Evolutionary conservation across 495 filamentous ascomycete genomes (phyloP).

Genomic region (Talaromyces thailandensis): DNA sequence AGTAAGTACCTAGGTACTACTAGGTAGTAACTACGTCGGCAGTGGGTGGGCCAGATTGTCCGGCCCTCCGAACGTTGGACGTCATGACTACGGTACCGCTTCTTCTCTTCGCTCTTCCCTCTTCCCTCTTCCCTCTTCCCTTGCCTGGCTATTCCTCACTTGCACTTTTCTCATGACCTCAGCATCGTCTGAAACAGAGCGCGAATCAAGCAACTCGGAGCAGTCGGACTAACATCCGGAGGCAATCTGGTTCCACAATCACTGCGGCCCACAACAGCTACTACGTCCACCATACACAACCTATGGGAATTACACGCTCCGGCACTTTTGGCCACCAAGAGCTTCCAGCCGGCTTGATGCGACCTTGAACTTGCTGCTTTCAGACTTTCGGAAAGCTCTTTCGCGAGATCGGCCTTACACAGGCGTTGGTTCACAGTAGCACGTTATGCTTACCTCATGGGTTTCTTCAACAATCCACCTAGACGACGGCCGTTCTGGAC

Average conservation of each 20-base stretch:
- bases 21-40: too few species aligned
- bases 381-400: background rate
- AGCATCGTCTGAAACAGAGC: background rate
- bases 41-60: too few species aligned
- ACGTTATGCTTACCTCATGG: conserved; percentile 1
- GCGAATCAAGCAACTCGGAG: background rate
- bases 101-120: background rate
- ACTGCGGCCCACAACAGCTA: background rate
- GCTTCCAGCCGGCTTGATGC: background rate
- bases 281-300: background rate
- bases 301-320: conserved; percentile 1
- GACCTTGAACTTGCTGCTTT: background rate
- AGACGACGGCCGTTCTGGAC: background rate
- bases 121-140: background rate
- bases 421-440: background rate
- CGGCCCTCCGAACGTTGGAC: background rate
- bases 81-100: conserved; percentile 2
- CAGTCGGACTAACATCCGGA: background rate
- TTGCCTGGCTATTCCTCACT: background rate
- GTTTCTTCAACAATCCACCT: background rate
- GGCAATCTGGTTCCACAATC: background rate
- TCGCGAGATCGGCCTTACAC: background rate
- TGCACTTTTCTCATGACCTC: background rate
- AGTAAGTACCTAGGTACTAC: too few species aligned
- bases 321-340: background rate